Base-by-base conservation (phyloP, 768 basidiomycete genomes). In the Trametes villosa region DNA sequence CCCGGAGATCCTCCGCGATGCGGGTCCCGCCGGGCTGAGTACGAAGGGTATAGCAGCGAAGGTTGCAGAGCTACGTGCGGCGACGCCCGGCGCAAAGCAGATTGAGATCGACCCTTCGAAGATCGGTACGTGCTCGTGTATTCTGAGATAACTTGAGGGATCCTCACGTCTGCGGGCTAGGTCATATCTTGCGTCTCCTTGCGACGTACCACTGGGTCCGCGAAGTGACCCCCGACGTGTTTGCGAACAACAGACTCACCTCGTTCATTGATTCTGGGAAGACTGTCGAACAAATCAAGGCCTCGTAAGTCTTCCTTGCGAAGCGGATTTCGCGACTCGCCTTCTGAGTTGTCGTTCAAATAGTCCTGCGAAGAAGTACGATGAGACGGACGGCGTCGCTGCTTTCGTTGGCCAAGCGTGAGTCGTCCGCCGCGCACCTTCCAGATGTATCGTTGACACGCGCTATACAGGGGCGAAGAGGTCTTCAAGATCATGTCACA, bases 141-240 rank as follows among this genome's bases (percentile, higher is more conserved):
- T 31, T 45, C 57, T 8, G 41, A 53, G 5, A 20, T 20, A 24
- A 9, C 42, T 30, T 9, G n/a, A 27, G 18, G 18, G 9, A 13
- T 13, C 13, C 41, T 53, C 18, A 8, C 9, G 18, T 20, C 13
- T 15, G 9, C 18, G 4, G 2, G 3, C 18, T 22, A 91, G 89
- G 84, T 1, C 91, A 91, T 67, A 80, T 83, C 34, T 78, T 93
- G 48, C 86, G 91, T 44, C 77, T 91, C 22, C 80, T 92, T 34
- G 89, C 90, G 12, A 89, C 90, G 0, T 87, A 91, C 68, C 89
- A 92, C 70, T 81, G 91, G 53, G 75, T 90, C 31, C 78, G 79
- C 47, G 91, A 93, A 70, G 76, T 83, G 3, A 76, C 79, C 20
- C 89, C 89, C 6, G 82, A 92, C 67, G 83, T 86, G 11, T 93